Base-by-base conservation (phyloP, 768 basidiomycete species). In the Agrocybe praecox region DNA sequence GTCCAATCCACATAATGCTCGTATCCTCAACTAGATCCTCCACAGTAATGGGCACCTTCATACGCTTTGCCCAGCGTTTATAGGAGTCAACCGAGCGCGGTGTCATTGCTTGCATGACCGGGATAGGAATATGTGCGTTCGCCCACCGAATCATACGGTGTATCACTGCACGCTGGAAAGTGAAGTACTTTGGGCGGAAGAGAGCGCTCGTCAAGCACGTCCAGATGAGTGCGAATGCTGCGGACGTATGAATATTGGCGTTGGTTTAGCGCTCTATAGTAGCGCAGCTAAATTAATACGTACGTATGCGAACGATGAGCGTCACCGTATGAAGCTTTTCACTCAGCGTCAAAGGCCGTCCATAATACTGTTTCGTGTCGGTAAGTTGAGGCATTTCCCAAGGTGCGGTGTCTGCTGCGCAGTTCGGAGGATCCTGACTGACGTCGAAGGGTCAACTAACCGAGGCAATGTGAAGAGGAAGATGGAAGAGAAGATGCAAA, bases 1-100 rank as follows among this genome's bases (percentile, higher is more conserved):
- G 58, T 21, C 63, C 69, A 45, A 73, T 55, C 72, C 70, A 73
- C 26, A 68, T 24, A 32, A 69, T 44, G 17, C 46, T 45, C 14
- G 62, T 63, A 33, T 67, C 65, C 18, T 67, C 61, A 2, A 62
- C 56, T 17, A 71, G 46, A 24, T 66, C 64, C 19, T 71, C 69
- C 26, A 67, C 34, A 2, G 36, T 60, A 4, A 34, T 29, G 23
- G 58, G 52, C 23, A 65, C 36, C 21, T 62, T 51, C 14, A 49
- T 54, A 8, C 23, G 24, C 45, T 58, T 61, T 14, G 48, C 43
- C 64, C 65, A 71, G 6, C 44, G 11, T 26, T 57, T 24, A 47
- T 69, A 71, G 12, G 50, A 40, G 6, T 42, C 57, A 24, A 52
- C 33, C 6, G 64, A 50, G 11, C 19, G 19, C 6, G 48, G 55